Evolutionary conservation across 2,329 filamentous ascomycete genomes (phyloP).

Genomic region (Aspergillus chevalieri): DNA sequence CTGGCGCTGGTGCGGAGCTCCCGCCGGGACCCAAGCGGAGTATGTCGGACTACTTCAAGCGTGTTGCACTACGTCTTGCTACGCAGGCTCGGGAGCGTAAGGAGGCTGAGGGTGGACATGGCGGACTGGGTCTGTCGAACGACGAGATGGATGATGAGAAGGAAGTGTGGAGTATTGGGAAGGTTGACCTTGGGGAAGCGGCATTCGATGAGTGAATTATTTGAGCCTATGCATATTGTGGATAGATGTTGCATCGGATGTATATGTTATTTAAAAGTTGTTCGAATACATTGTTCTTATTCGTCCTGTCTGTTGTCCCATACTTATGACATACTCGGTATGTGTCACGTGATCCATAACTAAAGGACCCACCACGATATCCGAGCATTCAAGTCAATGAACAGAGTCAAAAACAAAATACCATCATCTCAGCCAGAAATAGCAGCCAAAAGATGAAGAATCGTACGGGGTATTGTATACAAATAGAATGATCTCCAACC

Average conservation of each 20-base stretch:
- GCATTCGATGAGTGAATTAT: conserved; percentile 28
- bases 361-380: no score
- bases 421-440: no score
- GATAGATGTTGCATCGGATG: conserved; percentile 16
- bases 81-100: conserved; percentile 79
- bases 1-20: conserved; percentile 59
- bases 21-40: conserved; percentile 70
- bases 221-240: conserved; percentile 14
- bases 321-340: no score
- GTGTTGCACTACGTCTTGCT: conserved; percentile 79
- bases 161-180: conserved; percentile 93
- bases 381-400: no score
- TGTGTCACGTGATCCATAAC: no score
- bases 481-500: neutral
- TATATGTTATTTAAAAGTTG: conserved; percentile 4
- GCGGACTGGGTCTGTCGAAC: conserved; percentile 75
- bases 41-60: conserved; percentile 96
- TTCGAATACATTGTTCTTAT: no score
- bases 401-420: no score
- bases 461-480: no score
- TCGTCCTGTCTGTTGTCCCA: no score
- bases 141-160: conserved; percentile 92
- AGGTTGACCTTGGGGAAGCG: conserved; percentile 69
- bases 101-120: conserved; percentile 84
- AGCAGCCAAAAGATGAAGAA: no score